Percentiles rank a stretch among this genome's conserved stretches.
Evolutionary conservation across 2,329 filamentous ascomycete species (phyloP).

Genomic region (Monosporascus sp.): DNA sequence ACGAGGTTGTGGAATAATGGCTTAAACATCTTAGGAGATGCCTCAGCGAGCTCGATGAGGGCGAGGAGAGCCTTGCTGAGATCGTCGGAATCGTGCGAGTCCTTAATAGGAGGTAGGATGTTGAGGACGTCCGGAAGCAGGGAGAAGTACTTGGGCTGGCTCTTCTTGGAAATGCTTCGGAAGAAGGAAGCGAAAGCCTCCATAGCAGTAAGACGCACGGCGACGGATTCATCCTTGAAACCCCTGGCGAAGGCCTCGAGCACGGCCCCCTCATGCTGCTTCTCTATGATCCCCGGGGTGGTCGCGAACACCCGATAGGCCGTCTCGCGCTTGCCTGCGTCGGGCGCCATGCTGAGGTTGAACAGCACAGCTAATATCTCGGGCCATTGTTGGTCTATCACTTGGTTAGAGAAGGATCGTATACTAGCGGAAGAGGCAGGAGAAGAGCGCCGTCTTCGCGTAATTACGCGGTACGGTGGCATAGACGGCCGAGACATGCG

Average conservation of each 20-base stretch:
- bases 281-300: slow-evolving; percentile 92
- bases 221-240: slow-evolving; percentile 82
- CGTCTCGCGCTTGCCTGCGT: slow-evolving; percentile 80
- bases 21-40: slow-evolving; percentile 97
- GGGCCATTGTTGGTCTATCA: slow-evolving; percentile 75
- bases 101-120: slow-evolving; percentile 89
- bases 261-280: slow-evolving; percentile 89
- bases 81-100: slow-evolving; percentile 83
- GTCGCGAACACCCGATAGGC: slow-evolving; percentile 94
- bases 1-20: slow-evolving; percentile 88
- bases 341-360: slow-evolving; percentile 80
- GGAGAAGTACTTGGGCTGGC: slow-evolving; percentile 79
- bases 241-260: slow-evolving; percentile 83
- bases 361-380: slow-evolving; percentile 85
- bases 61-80: slow-evolving; percentile 85
- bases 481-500: neutral
- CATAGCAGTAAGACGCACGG: slow-evolving; percentile 88
- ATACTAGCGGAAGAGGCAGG: neutral
- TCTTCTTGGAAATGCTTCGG: slow-evolving; percentile 81
- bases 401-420: slow-evolving; percentile 11
- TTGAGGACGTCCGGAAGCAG: slow-evolving; percentile 90
- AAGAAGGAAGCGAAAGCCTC: slow-evolving; percentile 97
- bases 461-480: neutral
- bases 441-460: neutral
- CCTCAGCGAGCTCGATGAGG: slow-evolving; percentile 89